Evolutionary conservation across 1,284 basidiomycete species (phyloP).

Genomic region (Microbotryomycetes sp.): DNA sequence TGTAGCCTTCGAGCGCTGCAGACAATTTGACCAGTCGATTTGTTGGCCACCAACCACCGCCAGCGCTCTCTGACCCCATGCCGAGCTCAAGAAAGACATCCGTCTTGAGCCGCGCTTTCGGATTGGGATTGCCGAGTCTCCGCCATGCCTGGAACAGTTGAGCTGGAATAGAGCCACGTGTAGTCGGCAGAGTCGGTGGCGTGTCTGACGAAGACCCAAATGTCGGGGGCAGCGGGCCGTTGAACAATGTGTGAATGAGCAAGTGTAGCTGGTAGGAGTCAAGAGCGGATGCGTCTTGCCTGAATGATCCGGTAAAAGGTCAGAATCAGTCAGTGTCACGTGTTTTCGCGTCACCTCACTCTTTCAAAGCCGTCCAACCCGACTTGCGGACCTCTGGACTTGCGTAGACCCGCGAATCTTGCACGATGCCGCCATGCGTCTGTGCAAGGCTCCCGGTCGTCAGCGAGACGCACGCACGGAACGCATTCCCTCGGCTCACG

Average conservation of each 20-base stretch:
- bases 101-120: slow-evolving; percentile 66
- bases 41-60: slow-evolving; percentile 69
- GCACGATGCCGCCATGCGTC: slow-evolving; percentile 54
- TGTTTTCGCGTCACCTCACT: slow-evolving; percentile 49
- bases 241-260: slow-evolving; percentile 76
- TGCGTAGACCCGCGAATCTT: slow-evolving; percentile 40
- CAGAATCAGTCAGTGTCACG: not conserved
- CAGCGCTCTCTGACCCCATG: slow-evolving; percentile 54
- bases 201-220: slow-evolving; percentile 60
- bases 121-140: slow-evolving; percentile 78
- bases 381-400: slow-evolving; percentile 85
- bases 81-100: slow-evolving; percentile 61
- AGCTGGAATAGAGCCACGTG: slow-evolving; percentile 66
- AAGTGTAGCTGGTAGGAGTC: slow-evolving; percentile 83
- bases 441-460: slow-evolving; percentile 2
- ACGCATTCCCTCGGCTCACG: slow-evolving; percentile 48
- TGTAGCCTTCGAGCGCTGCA: slow-evolving; percentile 77
- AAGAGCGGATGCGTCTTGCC: slow-evolving; percentile 60
- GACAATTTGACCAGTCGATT: slow-evolving; percentile 84
- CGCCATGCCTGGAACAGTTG: slow-evolving; percentile 74
- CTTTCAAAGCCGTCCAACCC: slow-evolving; percentile 75
- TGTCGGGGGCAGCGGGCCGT: slow-evolving; percentile 56
- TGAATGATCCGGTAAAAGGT: slow-evolving; percentile 38
- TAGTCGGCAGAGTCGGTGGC: slow-evolving; percentile 53
- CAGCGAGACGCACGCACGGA: not conserved